A percentile compares a stretch with the other conserved stretches of the same genome.
These are phyloP conservation scores for Polyplosphaeria fusca DNA, from an alignment of 495 filamentous ascomycete genomes.

Conservation along the genomic window DNA sequence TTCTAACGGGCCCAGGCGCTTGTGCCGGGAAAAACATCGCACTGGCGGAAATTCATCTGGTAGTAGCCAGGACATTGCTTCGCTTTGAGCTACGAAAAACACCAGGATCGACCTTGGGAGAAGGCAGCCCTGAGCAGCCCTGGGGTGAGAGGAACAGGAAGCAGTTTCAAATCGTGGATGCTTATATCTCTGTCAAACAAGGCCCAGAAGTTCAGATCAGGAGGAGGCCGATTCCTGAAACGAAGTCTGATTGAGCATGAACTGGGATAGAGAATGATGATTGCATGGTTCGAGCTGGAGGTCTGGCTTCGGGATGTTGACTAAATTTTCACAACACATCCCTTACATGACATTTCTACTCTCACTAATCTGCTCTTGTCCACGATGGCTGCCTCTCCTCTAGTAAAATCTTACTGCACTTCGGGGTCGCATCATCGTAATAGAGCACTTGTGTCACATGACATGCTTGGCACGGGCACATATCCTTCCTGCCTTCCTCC, in stretches of 20 bases:
- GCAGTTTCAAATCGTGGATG: neutral
- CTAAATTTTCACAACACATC: neutral
- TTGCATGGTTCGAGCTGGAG: neutral
- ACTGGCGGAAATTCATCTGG: slow-evolving; percentile 26
- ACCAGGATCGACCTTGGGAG: neutral
- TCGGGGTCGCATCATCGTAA: neutral
- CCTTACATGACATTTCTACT: neutral
- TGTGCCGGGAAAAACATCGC: slow-evolving; percentile 25
- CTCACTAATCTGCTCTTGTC: neutral
- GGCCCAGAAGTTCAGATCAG: neutral
- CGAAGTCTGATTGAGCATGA: neutral
- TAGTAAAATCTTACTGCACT: neutral
- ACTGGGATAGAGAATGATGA: neutral
- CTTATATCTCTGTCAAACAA: neutral
- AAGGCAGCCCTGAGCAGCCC: neutral
- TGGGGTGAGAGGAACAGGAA: neutral
- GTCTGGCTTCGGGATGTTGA: neutral
- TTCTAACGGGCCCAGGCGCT: slow-evolving; percentile 16
- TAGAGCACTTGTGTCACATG: neutral
- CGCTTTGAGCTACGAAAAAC: slow-evolving; percentile 24
- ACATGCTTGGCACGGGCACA: too few species aligned
- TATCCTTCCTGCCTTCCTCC: too few species aligned
- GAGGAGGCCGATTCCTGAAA: neutral
- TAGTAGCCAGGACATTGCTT: slow-evolving; percentile 19
- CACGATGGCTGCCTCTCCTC: neutral